Percentiles rank a stretch among this genome's conserved stretches.
Conservation (phyloP, 2,329 filamentous ascomycete genomes). For the Apiospora hydei region DNA sequence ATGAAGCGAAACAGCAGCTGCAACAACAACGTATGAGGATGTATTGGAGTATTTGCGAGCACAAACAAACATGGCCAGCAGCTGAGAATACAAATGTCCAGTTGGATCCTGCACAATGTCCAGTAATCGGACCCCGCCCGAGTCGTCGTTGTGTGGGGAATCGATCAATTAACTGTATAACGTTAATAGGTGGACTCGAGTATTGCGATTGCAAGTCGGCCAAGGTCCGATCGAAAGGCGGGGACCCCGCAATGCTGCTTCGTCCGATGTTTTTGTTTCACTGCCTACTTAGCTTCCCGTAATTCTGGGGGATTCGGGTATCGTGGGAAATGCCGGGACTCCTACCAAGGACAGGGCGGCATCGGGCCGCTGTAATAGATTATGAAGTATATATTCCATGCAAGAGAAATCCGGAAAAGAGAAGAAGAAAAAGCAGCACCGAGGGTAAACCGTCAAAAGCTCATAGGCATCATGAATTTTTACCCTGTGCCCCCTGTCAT, state of each 20-base stretch:
- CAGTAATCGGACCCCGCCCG: neutral
- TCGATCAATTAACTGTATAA: no score
- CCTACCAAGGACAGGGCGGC: neutral
- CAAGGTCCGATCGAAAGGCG: neutral
- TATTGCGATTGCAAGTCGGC: neutral
- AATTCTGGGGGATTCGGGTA: neutral
- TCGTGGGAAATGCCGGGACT: neutral
- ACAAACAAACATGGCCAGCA: neutral
- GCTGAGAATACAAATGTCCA: neutral
- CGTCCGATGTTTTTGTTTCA: neutral
- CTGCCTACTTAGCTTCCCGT: neutral
- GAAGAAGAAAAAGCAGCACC: neutral
- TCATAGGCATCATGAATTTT: constrained; percentile 42
- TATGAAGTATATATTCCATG: neutral
- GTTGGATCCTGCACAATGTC: neutral
- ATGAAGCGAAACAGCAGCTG: neutral
- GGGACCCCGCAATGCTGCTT: constrained; percentile 1
- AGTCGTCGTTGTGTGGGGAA: neutral
- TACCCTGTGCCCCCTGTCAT: constrained; percentile 43
- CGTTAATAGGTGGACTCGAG: neutral
- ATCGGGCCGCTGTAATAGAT: neutral
- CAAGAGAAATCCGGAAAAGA: neutral
- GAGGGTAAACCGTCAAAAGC: neutral
- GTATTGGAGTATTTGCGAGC: neutral
- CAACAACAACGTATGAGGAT: neutral